Conservation (phyloP, 2,329 filamentous ascomycete genomes). For the Venturia nashicola region DNA sequence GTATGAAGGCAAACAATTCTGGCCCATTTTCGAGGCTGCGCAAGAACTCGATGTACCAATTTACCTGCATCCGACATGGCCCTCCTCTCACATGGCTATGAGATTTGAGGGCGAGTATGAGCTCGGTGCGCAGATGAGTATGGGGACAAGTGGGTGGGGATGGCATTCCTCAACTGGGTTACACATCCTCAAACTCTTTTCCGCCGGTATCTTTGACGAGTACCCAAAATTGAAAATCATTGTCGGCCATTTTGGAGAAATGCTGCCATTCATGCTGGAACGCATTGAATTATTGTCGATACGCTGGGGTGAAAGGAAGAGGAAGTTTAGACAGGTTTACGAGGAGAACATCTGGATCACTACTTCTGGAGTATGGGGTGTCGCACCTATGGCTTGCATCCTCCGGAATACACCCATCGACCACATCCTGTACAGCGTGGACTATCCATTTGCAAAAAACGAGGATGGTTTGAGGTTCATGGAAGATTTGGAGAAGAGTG, state of each 20-base stretch:
- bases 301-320: slow-evolving; percentile 20
- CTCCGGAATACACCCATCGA: slow-evolving; percentile 35
- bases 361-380: slow-evolving; percentile 40
- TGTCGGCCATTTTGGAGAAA: slow-evolving; percentile 40
- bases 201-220: slow-evolving; percentile 42
- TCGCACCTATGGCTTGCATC: slow-evolving; percentile 34
- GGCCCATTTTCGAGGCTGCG: slow-evolving; percentile 29
- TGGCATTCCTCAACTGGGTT: slow-evolving; percentile 41
- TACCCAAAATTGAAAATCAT: slow-evolving; percentile 43
- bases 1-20: slow-evolving; percentile 32
- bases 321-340: slow-evolving; percentile 38
- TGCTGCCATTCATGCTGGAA: slow-evolving; percentile 43
- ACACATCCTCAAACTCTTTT: slow-evolving; percentile 38
- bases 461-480: slow-evolving; percentile 36
- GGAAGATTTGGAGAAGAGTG: slow-evolving; percentile 35
- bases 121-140: slow-evolving; percentile 16
- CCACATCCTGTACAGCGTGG: slow-evolving; percentile 42
- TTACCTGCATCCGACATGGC: slow-evolving; percentile 30
- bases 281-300: slow-evolving; percentile 23
- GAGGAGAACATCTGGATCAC: slow-evolving; percentile 46
- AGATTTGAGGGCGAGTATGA: slow-evolving; percentile 29
- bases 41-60: slow-evolving; percentile 31
- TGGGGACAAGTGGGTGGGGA: slow-evolving; percentile 34
- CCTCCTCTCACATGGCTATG: slow-evolving; percentile 15
- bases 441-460: slow-evolving; percentile 44